Evolutionary conservation across 1,284 basidiomycete genomes (phyloP).

Genomic region (Malassezia dermatis): DNA sequence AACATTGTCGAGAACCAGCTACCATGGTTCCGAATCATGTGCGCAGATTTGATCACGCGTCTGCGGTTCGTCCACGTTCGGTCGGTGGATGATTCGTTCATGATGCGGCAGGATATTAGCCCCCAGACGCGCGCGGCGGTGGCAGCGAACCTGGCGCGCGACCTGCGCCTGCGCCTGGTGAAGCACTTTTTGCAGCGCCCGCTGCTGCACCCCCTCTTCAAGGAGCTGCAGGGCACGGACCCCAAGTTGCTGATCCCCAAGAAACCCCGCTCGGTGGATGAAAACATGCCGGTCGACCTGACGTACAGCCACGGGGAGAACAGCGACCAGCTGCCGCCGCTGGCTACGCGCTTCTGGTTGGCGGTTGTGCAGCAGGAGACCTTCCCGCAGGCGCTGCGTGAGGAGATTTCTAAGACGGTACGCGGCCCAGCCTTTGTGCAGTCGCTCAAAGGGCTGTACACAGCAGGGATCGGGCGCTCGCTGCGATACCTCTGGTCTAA

Average conservation of each 20-base stretch:
- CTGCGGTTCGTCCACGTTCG: slow-evolving; percentile 33
- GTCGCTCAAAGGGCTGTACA: slow-evolving; percentile 44
- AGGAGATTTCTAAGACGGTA: slow-evolving; percentile 32
- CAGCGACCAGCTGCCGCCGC: slow-evolving; percentile 8
- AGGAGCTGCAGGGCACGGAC: slow-evolving; percentile 11
- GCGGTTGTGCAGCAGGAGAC: slow-evolving; percentile 27
- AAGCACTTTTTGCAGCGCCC: slow-evolving; percentile 5
- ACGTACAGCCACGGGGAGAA: background rate
- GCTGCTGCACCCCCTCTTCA: slow-evolving; percentile 29
- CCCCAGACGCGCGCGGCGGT: slow-evolving; percentile 22
- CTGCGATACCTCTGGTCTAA: slow-evolving; percentile 39
- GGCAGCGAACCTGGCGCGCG: slow-evolving; percentile 27
- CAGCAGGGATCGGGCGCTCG: slow-evolving; percentile 38
- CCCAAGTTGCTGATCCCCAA: slow-evolving; percentile 15
- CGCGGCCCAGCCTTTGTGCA: slow-evolving; percentile 34
- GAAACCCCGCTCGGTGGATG: slow-evolving; percentile 14
- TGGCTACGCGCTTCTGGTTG: slow-evolving; percentile 25
- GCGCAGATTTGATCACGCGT: slow-evolving; percentile 54
- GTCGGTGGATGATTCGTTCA: slow-evolving; percentile 11
- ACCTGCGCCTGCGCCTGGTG: slow-evolving; percentile 23
- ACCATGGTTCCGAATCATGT: slow-evolving; percentile 74
- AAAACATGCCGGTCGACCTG: background rate
- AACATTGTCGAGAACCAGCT: slow-evolving; percentile 63
- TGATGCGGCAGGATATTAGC: slow-evolving; percentile 26
- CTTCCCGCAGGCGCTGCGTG: slow-evolving; percentile 28